Conservation (phyloP, 306 rosid species). For the Ormosia semicastrata region DNA sequence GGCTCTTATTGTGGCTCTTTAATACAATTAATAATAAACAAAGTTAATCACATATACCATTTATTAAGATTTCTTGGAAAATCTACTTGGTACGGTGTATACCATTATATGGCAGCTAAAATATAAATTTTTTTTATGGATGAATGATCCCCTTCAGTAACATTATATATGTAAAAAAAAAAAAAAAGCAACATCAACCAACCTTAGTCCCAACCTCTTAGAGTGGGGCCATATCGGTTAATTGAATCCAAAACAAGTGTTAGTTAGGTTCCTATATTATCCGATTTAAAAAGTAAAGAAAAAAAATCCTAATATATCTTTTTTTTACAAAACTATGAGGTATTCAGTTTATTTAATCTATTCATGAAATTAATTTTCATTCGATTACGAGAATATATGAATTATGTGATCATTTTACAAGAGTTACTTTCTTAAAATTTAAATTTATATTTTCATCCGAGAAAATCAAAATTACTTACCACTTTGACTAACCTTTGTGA, state of each 20-base stretch:
- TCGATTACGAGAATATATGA: no score
- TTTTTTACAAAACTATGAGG: no score
- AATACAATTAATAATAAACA: background rate
- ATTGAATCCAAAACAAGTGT: background rate
- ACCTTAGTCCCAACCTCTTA: background rate
- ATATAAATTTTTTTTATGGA: background rate
- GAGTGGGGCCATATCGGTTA: background rate
- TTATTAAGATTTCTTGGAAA: background rate
- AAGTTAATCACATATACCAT: background rate
- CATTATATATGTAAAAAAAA: background rate
- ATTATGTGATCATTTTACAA: no score
- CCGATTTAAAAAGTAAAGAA: background rate
- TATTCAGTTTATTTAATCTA: no score
- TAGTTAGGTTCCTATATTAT: background rate
- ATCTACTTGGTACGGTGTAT: background rate
- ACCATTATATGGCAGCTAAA: background rate
- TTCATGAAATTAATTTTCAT: no score
- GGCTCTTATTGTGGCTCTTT: background rate
- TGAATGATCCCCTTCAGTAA: background rate
- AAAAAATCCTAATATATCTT: background rate
- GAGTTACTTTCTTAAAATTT: no score
- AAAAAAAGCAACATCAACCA: background rate
- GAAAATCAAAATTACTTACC: no score
- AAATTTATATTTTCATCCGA: no score
- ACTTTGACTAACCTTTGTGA: no score